Evolutionary conservation across 805 yeast species (phyloP), one percentile per base, ranked within the genome.

Genomic region (Saturnispora sanitii): DNA sequence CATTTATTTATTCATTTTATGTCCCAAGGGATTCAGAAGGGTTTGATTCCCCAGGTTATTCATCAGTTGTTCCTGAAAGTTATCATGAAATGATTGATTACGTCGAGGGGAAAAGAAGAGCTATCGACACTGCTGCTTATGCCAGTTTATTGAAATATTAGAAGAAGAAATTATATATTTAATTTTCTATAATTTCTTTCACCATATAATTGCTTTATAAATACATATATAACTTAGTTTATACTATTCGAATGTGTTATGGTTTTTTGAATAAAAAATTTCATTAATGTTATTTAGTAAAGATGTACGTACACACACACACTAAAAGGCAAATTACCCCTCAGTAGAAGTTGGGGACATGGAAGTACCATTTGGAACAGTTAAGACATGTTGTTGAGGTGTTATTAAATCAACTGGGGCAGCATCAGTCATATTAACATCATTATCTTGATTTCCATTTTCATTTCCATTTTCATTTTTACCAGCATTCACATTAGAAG

Each of bases 61-160:
- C 79, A 36, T 74, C 85, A 3, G 90, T 88, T 38, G 67, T 88
- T 38, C 96, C 96, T 4, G 82, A 82, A 57, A 76, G 94, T 1
- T 88, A 88, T 56, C 73, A 79, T 21, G 96, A 88, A 60, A 88
- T 87, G 94, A 86, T 88, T 78, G 82, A 77, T 50, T 88, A 82
- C 56, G 71, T 88, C 15, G 88, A 82, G 54, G 96, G 94, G 21
- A 77, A 94, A 63, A 80, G 96, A 66, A 77, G 94, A 61, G 94
- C 95, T 4, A 70, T 69, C 42, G 94, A 80, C 38, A 84, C 94
- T 17, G 88, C 92, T 22, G 65, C 68, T 37, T 82, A 75, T 56
- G 84, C 69, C 13, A 62, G 60, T 40, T 73, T 68, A 47, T 48
- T 70, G 42, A 68, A 64, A 49, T 40, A 48, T 27, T 52, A 16